These are phyloP conservation scores for Kickxella alabastrina DNA, from an alignment of 192 early-diverging fungal genomes.

Conservation along the genomic window DNA sequence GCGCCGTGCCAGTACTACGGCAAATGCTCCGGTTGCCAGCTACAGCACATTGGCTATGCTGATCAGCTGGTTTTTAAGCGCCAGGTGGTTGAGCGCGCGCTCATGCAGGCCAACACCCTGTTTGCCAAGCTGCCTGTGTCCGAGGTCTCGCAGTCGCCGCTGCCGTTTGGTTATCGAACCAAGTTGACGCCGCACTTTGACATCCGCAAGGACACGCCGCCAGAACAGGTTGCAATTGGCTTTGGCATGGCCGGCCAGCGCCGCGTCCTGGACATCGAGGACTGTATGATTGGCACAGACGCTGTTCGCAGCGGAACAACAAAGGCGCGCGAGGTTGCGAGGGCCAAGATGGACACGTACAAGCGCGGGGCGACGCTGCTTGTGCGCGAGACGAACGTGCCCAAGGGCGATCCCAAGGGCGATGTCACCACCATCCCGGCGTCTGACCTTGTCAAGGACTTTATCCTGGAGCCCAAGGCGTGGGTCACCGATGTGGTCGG, in stretches of 20 bases:
- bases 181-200: slow-evolving; percentile 69
- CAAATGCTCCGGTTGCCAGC: slow-evolving; percentile 59
- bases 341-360: slow-evolving; percentile 52
- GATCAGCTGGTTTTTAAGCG: slow-evolving; percentile 62
- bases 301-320: slow-evolving; percentile 54
- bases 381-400: slow-evolving; percentile 56
- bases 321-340: slow-evolving; percentile 45
- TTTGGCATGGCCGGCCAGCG: slow-evolving; percentile 57
- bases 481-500: slow-evolving; percentile 57
- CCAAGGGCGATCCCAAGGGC: slow-evolving; percentile 7
- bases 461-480: slow-evolving; percentile 54
- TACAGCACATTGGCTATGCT: slow-evolving; percentile 59
- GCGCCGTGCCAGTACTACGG: slow-evolving; percentile 60
- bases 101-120: slow-evolving; percentile 45
- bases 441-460: slow-evolving; percentile 47
- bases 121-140: slow-evolving; percentile 41
- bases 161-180: slow-evolving; percentile 58
- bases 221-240: slow-evolving; percentile 52
- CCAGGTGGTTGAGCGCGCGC: slow-evolving; percentile 53
- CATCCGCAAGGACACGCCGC: slow-evolving; percentile 47
- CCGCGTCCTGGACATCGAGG: slow-evolving; percentile 62
- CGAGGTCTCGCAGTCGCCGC: slow-evolving; percentile 52
- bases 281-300: slow-evolving; percentile 63
- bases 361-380: slow-evolving; percentile 59
- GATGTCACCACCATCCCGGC: slow-evolving; percentile 16